A percentile compares a stretch with the other conserved stretches of the same genome.
phyloP scores from a whole-genome alignment of 2,329 filamentous ascomycete species.

The Pseudocercospora musae region DNA sequence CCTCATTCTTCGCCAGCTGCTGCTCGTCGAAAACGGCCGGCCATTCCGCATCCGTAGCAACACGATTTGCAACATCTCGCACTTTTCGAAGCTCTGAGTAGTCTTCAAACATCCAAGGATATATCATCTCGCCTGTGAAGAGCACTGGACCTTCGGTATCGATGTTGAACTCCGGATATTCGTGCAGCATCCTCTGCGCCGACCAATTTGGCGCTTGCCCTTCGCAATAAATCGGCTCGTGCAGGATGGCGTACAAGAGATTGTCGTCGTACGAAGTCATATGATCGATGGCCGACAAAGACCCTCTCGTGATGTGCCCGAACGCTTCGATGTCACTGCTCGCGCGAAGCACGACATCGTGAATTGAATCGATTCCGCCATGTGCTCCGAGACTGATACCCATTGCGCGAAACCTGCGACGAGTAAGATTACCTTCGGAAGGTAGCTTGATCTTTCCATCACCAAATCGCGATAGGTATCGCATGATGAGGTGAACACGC shows the following conservation, averaged over 20 bases:
- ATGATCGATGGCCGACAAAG: conserved; percentile 65
- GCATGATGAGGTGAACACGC: conserved; percentile 63
- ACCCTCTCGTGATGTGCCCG: conserved; percentile 69
- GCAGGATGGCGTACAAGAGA: conserved; percentile 80
- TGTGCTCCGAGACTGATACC: conserved; percentile 77
- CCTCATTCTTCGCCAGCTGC: conserved; percentile 70
- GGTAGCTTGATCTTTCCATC: conserved; percentile 64
- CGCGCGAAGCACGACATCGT: conserved; percentile 68
- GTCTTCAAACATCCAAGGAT: conserved; percentile 76
- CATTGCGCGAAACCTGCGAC: conserved; percentile 70
- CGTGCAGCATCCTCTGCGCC: conserved; percentile 61
- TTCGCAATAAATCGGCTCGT: conserved; percentile 85
- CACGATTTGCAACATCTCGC: conserved; percentile 63
- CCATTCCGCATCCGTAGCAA: conserved; percentile 71
- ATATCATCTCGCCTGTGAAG: conserved; percentile 94
- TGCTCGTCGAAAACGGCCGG: conserved; percentile 70
- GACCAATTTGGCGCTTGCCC: conserved; percentile 70
- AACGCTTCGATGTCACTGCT: conserved; percentile 72
- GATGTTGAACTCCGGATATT: conserved; percentile 47
- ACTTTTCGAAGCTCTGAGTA: conserved; percentile 72
- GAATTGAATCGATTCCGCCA: conserved; percentile 71
- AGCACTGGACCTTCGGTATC: conserved; percentile 55
- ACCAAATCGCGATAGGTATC: conserved; percentile 57
- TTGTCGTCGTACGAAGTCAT: conserved; percentile 68
- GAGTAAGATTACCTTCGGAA: conserved; percentile 68